These are phyloP conservation scores for Platanus orientalis DNA, from an alignment of 164 flowering plant species.

Conservation along the genomic window DNA sequence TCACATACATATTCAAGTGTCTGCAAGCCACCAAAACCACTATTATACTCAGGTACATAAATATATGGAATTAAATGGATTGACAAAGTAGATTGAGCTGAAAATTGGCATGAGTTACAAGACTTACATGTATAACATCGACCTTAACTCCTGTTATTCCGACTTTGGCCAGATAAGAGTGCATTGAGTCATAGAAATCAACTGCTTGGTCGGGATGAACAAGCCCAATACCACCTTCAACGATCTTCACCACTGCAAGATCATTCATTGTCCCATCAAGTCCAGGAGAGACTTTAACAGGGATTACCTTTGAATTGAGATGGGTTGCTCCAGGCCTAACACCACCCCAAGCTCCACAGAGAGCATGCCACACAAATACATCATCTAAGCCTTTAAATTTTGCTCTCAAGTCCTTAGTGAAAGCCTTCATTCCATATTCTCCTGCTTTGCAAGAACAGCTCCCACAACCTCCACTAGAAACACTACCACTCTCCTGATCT, in stretches of 20 bases:
- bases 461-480: constrained; percentile 4
- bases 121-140: constrained; percentile 76
- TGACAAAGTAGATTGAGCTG: not conserved
- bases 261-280: constrained; percentile 73
- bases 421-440: constrained; percentile 58
- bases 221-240: constrained; percentile 72
- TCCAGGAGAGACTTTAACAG: constrained; percentile 55
- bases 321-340: constrained; percentile 69
- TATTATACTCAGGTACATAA: not conserved
- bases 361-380: constrained; percentile 85
- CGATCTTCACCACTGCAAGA: constrained; percentile 70
- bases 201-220: constrained; percentile 72
- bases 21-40: constrained; percentile 27
- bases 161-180: constrained; percentile 57
- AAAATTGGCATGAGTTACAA: not conserved
- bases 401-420: constrained; percentile 57
- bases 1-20: constrained; percentile 63
- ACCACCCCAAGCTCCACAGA: constrained; percentile 94
- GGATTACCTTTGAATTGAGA: constrained; percentile 41
- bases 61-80: not conserved
- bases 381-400: constrained; percentile 71
- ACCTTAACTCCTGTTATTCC: constrained; percentile 88
- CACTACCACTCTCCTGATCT: constrained; percentile 9
- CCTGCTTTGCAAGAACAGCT: constrained; percentile 20
- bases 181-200: constrained; percentile 71